Conservation (phyloP, 108 stramenopile genomes). For the Ochromonas danica region DNA sequence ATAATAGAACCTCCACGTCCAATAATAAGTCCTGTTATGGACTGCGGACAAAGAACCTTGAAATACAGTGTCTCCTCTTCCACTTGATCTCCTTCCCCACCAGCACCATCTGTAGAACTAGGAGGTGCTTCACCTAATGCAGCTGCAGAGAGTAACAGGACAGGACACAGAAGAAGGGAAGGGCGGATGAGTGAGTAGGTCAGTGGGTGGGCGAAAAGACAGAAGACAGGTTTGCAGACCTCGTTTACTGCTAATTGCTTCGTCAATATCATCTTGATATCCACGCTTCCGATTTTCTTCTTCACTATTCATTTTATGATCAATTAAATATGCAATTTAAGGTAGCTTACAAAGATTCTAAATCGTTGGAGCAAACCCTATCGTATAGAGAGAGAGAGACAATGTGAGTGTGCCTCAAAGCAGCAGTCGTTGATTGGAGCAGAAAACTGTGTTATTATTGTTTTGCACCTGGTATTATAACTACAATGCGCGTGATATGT, state of each 20-base stretch:
- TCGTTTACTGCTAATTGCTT: conserved; percentile 12
- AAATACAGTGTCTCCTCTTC: background rate
- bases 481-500: too few relatives aligned
- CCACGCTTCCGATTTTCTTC: conserved; percentile 7
- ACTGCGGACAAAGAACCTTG: background rate
- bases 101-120: background rate
- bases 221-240: background rate
- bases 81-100: background rate
- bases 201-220: background rate
- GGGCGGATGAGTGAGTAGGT: background rate
- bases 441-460: too few relatives aligned
- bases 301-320: too few relatives aligned
- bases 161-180: background rate
- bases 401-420: too few relatives aligned
- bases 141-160: background rate
- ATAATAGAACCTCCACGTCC: conserved; percentile 6
- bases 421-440: too few relatives aligned
- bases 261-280: conserved; percentile 17
- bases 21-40: conserved; percentile 2
- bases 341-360: too few relatives aligned
- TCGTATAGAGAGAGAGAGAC: too few relatives aligned
- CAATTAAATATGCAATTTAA: too few relatives aligned
- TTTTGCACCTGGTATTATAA: too few relatives aligned
- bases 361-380: too few relatives aligned
- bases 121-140: background rate